These are phyloP conservation scores for Fusarium drepaniforme DNA, from an alignment of 2,329 filamentous ascomycete genomes.

Conservation along the genomic window DNA sequence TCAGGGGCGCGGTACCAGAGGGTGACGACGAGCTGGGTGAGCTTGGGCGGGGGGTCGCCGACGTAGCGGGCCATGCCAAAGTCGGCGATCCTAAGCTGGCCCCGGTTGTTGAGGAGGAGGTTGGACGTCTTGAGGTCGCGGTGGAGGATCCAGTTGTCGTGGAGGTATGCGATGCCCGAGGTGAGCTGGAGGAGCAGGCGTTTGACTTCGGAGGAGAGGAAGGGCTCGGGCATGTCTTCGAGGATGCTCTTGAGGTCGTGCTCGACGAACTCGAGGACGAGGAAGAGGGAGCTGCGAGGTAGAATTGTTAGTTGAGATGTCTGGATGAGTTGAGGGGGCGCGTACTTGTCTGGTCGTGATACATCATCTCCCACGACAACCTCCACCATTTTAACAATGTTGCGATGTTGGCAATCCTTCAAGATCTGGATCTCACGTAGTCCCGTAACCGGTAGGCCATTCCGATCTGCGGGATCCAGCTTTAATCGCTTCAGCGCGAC, in stretches of 20 bases:
- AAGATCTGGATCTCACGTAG: slow-evolving; percentile 94
- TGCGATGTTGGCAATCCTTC: slow-evolving; percentile 81
- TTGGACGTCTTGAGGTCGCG: slow-evolving; percentile 95
- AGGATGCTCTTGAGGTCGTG: slow-evolving; percentile 95
- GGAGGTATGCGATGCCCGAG: slow-evolving; percentile 85
- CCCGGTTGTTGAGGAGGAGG: slow-evolving; percentile 94
- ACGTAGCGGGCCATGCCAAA: slow-evolving; percentile 98
- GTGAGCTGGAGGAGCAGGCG: slow-evolving; percentile 87
- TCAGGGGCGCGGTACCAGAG: slow-evolving; percentile 97
- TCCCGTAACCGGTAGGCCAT: slow-evolving; percentile 90
- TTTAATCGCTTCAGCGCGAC: slow-evolving; percentile 96
- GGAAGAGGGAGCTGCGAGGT: slow-evolving; percentile 74
- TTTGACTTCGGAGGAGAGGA: slow-evolving; percentile 92
- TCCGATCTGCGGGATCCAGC: slow-evolving; percentile 80
- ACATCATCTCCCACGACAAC: slow-evolving; percentile 81
- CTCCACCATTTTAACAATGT: slow-evolving; percentile 86
- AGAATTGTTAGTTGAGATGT: slow-evolving; percentile 27
- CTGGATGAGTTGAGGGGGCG: slow-evolving; percentile 13
- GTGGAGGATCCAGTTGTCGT: slow-evolving; percentile 91
- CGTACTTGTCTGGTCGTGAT: slow-evolving; percentile 65
- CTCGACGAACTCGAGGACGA: slow-evolving; percentile 98
- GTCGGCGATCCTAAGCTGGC: slow-evolving; percentile 94
- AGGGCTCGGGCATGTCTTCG: slow-evolving; percentile 94
- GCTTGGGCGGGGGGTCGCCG: slow-evolving; percentile 79
- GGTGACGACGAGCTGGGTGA: slow-evolving; percentile 95